Conservation (phyloP, 2,329 filamentous ascomycete genomes). For the Alternaria solani region DNA sequence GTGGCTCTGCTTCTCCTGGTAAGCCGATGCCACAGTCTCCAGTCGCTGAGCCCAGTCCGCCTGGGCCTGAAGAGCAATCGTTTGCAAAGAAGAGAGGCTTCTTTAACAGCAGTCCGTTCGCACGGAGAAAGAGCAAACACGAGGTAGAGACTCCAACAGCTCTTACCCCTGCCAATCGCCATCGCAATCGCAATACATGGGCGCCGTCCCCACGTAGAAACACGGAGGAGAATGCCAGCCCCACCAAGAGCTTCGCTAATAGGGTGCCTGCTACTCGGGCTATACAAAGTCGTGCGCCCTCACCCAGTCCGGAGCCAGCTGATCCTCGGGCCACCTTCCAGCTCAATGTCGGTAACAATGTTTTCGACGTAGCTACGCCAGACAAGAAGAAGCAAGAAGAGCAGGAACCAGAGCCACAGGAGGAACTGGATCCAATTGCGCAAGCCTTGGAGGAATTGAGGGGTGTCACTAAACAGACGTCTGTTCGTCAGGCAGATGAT, state of each 20-base stretch:
- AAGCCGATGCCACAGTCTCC: constrained; percentile 60
- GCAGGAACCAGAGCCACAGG: constrained; percentile 54
- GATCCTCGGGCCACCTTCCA: constrained; percentile 93
- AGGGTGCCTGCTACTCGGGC: constrained; percentile 32
- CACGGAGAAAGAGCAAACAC: constrained; percentile 83
- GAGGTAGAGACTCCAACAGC: constrained; percentile 68
- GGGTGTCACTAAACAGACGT: constrained; percentile 81
- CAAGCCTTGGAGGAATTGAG: constrained; percentile 92
- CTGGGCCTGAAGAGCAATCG: constrained; percentile 52
- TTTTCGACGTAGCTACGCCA: constrained; percentile 88
- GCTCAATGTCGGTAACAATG: constrained; percentile 92
- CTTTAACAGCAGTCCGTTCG: constrained; percentile 91
- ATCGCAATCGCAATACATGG: constrained; percentile 63
- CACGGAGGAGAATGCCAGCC: constrained; percentile 55
- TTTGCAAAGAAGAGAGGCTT: constrained; percentile 81
- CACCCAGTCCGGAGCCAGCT: constrained; percentile 74
- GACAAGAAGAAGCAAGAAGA: constrained; percentile 63
- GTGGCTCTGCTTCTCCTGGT: constrained; percentile 74
- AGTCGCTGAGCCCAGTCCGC: constrained; percentile 32
- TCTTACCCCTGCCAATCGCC: constrained; percentile 44
- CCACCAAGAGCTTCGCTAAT: constrained; percentile 51
- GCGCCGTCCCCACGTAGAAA: constrained; percentile 52
- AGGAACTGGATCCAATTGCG: constrained; percentile 86
- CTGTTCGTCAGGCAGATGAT: constrained; percentile 78
- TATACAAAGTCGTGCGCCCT: constrained; percentile 41